These are phyloP conservation scores for Suillus americanus DNA, from an alignment of 768 basidiomycete genomes.

Conservation along the genomic window DNA sequence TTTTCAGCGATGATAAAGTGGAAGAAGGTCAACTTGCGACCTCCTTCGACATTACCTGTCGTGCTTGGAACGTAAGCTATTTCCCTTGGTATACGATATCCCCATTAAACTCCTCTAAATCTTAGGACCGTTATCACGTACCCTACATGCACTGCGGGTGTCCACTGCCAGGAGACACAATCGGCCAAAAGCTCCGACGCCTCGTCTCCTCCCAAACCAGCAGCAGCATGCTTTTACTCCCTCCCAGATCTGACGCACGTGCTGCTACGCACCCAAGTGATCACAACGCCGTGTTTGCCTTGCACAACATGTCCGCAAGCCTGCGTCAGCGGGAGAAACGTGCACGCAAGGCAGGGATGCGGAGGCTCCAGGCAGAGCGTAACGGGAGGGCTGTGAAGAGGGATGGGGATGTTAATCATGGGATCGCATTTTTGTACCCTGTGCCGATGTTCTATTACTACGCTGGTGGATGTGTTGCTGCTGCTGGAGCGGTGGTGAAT, in stretches of 20 bases:
- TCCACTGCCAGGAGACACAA: conserved; percentile 46
- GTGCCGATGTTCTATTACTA: conserved; percentile 35
- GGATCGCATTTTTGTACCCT: conserved; percentile 37
- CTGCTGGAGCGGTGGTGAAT: conserved; percentile 6
- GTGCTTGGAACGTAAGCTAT: conserved; percentile 43
- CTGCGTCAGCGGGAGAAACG: conserved; percentile 24
- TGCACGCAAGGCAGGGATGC: conserved; percentile 24
- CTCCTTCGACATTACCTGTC: conserved; percentile 50
- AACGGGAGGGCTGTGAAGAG: conserved; percentile 12
- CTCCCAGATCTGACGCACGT: conserved; percentile 32
- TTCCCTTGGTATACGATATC: neutral
- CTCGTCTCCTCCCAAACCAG: conserved; percentile 12
- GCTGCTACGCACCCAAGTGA: conserved; percentile 53
- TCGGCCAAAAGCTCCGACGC: conserved; percentile 44
- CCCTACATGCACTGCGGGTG: conserved; percentile 62
- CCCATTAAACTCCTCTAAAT: neutral
- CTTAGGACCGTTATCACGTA: conserved; percentile 45
- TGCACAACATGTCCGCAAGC: conserved; percentile 24
- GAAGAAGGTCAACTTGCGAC: conserved; percentile 44
- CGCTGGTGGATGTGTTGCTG: conserved; percentile 20
- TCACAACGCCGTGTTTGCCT: conserved; percentile 45
- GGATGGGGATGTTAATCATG: conserved; percentile 17
- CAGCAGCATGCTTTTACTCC: conserved; percentile 28
- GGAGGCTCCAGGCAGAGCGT: conserved; percentile 28
- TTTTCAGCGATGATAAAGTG: conserved; percentile 49